Percentiles rank a stretch among this genome's conserved stretches.
phyloP scores from a whole-genome alignment of 2,329 filamentous ascomycete genomes.

The Pseudogymnoascus sp. region DNA sequence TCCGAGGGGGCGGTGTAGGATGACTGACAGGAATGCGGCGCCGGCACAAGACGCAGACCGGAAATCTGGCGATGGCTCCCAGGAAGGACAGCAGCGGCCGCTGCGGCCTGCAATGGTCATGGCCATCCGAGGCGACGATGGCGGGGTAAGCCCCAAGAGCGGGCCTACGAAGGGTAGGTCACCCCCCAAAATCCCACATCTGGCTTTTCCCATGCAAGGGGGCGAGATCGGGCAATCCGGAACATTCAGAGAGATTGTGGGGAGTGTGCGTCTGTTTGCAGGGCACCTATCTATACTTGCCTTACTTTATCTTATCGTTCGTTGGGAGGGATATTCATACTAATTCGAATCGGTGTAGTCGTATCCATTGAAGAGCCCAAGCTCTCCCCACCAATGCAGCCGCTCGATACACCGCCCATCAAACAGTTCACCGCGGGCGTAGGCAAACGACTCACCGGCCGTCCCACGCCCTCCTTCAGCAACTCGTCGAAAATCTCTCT shows the following conservation, averaged over 20 bases:
- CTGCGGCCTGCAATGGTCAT: neutral
- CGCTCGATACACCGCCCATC: neutral
- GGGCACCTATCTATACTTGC: neutral
- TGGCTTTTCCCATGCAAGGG: neutral
- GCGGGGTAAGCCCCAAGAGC: neutral
- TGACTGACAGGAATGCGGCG: neutral
- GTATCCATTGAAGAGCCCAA: slow-evolving; percentile 9
- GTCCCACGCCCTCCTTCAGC: slow-evolving; percentile 20
- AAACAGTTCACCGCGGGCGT: slow-evolving; percentile 19
- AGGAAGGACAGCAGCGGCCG: neutral
- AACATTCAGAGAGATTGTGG: neutral
- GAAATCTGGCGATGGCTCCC: neutral
- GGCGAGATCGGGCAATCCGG: neutral
- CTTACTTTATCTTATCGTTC: neutral
- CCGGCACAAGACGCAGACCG: neutral
- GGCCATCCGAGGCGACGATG: slow-evolving; percentile 4
- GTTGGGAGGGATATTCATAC: neutral
- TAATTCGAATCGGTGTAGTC: neutral
- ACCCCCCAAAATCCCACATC: neutral
- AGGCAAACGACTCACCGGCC: slow-evolving; percentile 13
- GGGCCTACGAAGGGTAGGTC: slow-evolving; percentile 3
- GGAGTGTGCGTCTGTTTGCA: neutral
- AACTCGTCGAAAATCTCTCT: slow-evolving; percentile 40
- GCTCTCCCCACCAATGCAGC: slow-evolving; percentile 1
- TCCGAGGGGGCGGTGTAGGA: neutral